Evolutionary conservation across 441 rosid species (phyloP), one percentile per base, ranked within the genome.

Genomic region (Adansonia gregorii): DNA sequence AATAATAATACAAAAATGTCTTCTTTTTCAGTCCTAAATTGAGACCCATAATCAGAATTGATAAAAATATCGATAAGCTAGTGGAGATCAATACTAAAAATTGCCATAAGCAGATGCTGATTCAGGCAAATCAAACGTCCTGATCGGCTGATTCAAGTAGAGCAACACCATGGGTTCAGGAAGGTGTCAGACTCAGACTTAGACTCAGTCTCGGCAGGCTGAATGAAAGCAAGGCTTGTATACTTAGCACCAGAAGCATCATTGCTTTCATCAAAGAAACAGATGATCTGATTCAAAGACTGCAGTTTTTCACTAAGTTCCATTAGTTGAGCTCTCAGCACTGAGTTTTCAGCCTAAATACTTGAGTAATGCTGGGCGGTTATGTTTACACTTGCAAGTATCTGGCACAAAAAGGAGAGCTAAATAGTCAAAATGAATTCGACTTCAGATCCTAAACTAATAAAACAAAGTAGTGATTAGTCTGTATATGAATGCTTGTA

Each of bases 331-430:
- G 93, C 98, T 78, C 87, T 88, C 35, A 91, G 85, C 0, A 90
- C 80, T 0, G 91, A 87, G 85, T 91, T 94, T 51, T 91, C 93
- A 6, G 95, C 80, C 68, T 92, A 93, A 20, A 92, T 51, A 14
- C 54, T 68, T 58, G 82, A 20, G 81, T 45, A 88, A 41, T 89
- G 31, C 31, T 58, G 64, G 64, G 31, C 8, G 31, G 35, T 20
- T 27, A 9, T 7, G 31, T 58, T 20, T 78, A 88, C 81, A 46
- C 83, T 81, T 41, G 87, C 67, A 67, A 84, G 48, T 45, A 94
- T 81, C 70, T 84, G 63, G 9, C n/a, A 8, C 27, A 58, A 8
- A 22, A 22, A 9, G 0, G 35, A 27, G 35, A 27, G 35, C 24
- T 20, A 6, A 35, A 2, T 7, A 59, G 10, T 22, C 11, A 35